A percentile compares a stretch with the other conserved stretches of the same genome.
Conservation (phyloP, 352 stramenopile genomes). For the Peronospora farinosa region DNA sequence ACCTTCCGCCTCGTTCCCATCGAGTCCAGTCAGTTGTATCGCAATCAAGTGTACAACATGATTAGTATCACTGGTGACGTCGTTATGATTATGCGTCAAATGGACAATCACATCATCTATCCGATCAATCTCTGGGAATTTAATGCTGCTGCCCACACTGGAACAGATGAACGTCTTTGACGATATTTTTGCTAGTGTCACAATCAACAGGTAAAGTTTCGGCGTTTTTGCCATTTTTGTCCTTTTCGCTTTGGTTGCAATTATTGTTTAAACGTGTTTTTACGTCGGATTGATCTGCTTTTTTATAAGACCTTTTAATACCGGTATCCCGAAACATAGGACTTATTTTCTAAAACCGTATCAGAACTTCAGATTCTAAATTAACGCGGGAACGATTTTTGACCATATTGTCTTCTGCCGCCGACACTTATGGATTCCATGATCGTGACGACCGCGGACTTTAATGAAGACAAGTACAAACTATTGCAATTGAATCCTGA, state of each 20-base stretch:
- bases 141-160: constrained; percentile 26
- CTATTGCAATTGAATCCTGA: constrained; percentile 61
- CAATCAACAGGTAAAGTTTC: background rate
- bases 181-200: constrained; percentile 10
- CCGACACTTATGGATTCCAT: constrained; percentile 24
- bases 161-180: constrained; percentile 16
- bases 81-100: constrained; percentile 70
- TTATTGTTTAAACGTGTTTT: too few relatives aligned
- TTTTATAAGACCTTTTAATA: too few relatives aligned
- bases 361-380: too few relatives aligned
- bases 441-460: constrained; percentile 49
- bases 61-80: constrained; percentile 86
- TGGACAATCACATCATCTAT: constrained; percentile 29
- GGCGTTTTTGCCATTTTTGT: too few relatives aligned
- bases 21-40: constrained; percentile 82
- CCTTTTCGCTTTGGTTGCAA: too few relatives aligned
- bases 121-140: constrained; percentile 25
- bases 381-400: too few relatives aligned
- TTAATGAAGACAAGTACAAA: constrained; percentile 47
- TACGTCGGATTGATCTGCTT: too few relatives aligned
- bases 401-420: background rate
- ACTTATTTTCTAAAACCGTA: too few relatives aligned
- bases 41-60: constrained; percentile 90
- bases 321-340: too few relatives aligned
- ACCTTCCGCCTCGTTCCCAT: constrained; percentile 83